phyloP scores from a whole-genome alignment of 1,284 basidiomycete genomes.

The Erythrobasidium hasegawianum region DNA sequence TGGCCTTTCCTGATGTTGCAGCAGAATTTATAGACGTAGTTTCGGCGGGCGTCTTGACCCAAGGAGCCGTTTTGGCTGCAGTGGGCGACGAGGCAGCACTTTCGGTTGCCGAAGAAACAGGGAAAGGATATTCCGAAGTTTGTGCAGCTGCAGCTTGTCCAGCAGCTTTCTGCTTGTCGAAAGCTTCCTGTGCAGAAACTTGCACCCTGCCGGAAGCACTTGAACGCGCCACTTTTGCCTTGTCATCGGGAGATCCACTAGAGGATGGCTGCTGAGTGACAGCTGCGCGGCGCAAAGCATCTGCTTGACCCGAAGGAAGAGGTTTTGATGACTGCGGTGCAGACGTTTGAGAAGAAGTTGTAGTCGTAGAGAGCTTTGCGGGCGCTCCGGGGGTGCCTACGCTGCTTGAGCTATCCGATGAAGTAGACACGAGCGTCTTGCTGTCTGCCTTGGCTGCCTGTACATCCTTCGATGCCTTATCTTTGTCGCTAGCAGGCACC shows the following conservation, averaged over 20 bases:
- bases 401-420: too few species aligned
- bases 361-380: background rate
- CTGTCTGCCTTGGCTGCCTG: too few species aligned
- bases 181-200: constrained; percentile 17
- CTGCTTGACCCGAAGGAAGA: background rate
- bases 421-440: too few species aligned
- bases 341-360: background rate
- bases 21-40: background rate
- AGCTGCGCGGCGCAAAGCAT: too few species aligned
- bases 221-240: background rate
- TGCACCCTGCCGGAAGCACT: constrained; percentile 1
- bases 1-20: constrained; percentile 19
- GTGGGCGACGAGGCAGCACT: constrained; percentile 17
- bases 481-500: too few species aligned
- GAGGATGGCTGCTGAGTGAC: too few species aligned
- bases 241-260: background rate
- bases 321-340: background rate
- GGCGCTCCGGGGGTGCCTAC: background rate
- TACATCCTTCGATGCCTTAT: too few species aligned
- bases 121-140: constrained; percentile 29
- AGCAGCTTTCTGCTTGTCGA: constrained; percentile 27
- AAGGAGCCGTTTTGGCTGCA: constrained; percentile 43
- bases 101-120: constrained; percentile 2
- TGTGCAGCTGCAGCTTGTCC: constrained; percentile 5
- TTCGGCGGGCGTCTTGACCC: constrained; percentile 45